Evolutionary conservation across 139 green algal genomes (phyloP).

Genomic region (Gonium pectorale): DNA sequence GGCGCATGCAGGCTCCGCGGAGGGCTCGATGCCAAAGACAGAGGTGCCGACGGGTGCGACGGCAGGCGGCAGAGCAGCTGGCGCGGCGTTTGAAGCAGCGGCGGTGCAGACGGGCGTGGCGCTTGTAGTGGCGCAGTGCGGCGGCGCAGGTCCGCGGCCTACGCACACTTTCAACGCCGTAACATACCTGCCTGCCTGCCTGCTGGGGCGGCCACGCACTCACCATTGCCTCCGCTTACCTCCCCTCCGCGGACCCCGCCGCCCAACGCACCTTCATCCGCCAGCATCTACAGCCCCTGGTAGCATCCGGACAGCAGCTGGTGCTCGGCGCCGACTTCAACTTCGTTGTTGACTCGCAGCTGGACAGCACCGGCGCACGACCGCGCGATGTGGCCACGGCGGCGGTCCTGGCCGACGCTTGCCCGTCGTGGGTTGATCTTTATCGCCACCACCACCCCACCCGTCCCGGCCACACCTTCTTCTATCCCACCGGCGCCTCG

Average conservation of each 20-base stretch:
- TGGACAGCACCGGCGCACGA: background rate
- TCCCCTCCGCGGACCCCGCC: background rate
- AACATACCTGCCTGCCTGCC: no score
- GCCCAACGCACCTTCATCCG: background rate
- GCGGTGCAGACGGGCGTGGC: no score
- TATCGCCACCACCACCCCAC: background rate
- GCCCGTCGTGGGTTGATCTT: background rate
- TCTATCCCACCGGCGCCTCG: background rate
- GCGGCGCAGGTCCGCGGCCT: no score
- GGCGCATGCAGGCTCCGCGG: no score
- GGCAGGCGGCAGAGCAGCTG: no score
- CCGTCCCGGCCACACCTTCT: background rate
- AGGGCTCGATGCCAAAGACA: no score
- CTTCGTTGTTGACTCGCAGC: background rate
- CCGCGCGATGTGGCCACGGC: background rate
- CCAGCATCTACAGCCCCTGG: background rate
- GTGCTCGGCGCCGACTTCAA: background rate
- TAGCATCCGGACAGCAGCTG: background rate
- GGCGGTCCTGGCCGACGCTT: background rate
- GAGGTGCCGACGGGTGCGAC: no score
- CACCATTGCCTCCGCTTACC: background rate
- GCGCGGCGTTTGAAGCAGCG: no score
- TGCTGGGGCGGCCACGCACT: background rate
- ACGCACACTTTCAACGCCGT: no score
- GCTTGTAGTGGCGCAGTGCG: no score